Evolutionary conservation across 176 grass and related monocot species (phyloP).

Genomic region (Typha latifolia): DNA sequence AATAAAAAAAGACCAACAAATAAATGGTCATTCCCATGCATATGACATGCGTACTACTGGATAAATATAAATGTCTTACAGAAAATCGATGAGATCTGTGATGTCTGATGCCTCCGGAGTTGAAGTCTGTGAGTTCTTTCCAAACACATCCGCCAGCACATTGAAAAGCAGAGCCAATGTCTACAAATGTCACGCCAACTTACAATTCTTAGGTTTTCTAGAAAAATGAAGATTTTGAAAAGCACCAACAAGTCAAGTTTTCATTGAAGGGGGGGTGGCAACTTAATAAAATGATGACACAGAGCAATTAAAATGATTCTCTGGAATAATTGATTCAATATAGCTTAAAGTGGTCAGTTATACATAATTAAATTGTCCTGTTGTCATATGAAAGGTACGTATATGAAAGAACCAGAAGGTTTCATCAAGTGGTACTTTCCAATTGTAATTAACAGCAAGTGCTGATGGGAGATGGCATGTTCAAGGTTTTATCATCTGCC

Average conservation of each 20-base stretch:
- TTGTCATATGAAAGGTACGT: not conserved
- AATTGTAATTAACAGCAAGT: not conserved
- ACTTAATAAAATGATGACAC: not conserved
- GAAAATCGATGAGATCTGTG: slow-evolving; percentile 84
- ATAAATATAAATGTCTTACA: slow-evolving; percentile 42
- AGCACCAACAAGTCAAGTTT: not conserved
- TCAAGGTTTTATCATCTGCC: not conserved
- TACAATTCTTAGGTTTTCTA: not conserved
- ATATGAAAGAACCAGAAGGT: not conserved
- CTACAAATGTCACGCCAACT: slow-evolving; percentile 32
- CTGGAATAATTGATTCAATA: not conserved
- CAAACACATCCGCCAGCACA: slow-evolving; percentile 82
- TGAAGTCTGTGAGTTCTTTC: slow-evolving; percentile 69
- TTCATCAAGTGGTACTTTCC: not conserved
- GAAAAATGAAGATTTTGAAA: not conserved
- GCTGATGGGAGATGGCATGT: not conserved
- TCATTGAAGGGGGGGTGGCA: not conserved
- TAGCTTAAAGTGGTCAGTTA: not conserved
- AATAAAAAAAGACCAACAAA: not conserved
- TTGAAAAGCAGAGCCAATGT: slow-evolving; percentile 93
- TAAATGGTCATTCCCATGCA: not conserved
- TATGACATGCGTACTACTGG: not conserved
- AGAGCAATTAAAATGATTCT: not conserved
- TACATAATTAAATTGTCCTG: not conserved
- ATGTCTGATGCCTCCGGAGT: slow-evolving; percentile 80